phyloP scores from a whole-genome alignment of 2,329 filamentous ascomycete genomes.

The Immersiporthe knoxdaviesiana region DNA sequence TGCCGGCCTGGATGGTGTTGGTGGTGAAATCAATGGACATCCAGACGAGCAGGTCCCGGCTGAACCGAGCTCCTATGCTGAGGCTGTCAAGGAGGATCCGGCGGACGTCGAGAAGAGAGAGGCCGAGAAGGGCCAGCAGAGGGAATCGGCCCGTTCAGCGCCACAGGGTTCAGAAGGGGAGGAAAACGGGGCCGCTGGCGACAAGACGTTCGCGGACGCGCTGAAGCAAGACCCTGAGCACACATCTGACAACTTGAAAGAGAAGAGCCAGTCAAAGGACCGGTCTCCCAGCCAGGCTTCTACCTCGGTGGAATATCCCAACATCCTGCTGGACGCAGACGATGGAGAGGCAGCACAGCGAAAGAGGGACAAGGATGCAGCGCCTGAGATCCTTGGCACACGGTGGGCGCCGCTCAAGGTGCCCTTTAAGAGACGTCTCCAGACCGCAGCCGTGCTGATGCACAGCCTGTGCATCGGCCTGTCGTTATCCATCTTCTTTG shows the following conservation, averaged over 20 bases:
- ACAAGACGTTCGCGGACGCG: slow-evolving; percentile 26
- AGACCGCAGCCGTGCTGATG: slow-evolving; percentile 77
- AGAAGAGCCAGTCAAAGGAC: slow-evolving; percentile 10
- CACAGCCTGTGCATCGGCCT: slow-evolving; percentile 74
- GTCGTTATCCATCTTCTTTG: slow-evolving; percentile 81
- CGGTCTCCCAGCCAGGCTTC: slow-evolving; percentile 20
- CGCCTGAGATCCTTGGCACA: slow-evolving; percentile 54
- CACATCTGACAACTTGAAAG: neutral
- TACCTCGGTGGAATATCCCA: slow-evolving; percentile 28
- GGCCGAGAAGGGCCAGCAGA: neutral
- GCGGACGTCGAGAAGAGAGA: slow-evolving; percentile 10
- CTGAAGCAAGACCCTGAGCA: slow-evolving; percentile 23
- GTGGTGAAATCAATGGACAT: neutral
- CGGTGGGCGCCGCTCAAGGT: slow-evolving; percentile 82
- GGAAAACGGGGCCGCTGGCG: slow-evolving; percentile 20
- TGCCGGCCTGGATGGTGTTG: slow-evolving; percentile 4
- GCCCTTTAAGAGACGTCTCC: slow-evolving; percentile 70
- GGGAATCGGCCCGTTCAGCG: neutral
- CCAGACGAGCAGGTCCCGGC: neutral
- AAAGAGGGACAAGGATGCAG: slow-evolving; percentile 20
- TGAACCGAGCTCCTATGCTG: slow-evolving; percentile 25
- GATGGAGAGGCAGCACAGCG: slow-evolving; percentile 18
- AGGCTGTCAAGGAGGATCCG: slow-evolving; percentile 28
- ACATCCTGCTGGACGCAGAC: slow-evolving; percentile 22
- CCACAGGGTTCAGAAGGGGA: neutral